Evolutionary conservation across 2,329 filamentous ascomycete species (phyloP), one percentile per base, ranked within the genome.

Genomic region (Fusarium falciforme): DNA sequence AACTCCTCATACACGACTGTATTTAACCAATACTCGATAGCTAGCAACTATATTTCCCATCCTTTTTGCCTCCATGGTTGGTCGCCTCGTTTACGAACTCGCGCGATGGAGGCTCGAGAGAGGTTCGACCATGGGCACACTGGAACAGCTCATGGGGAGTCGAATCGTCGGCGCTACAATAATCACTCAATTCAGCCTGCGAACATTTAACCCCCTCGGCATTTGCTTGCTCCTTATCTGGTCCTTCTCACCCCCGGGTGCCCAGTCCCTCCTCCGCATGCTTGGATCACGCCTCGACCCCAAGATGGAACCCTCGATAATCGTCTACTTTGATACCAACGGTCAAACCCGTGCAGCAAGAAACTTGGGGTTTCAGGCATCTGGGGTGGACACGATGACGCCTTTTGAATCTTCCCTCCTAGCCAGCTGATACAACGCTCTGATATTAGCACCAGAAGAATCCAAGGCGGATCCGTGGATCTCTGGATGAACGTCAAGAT

Each of bases 1-100:
- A 11, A 6, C 22, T 17, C 16, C 1, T 3, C 22, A 1, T 25
- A 4, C 12, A 0, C 22, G 7, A 25, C 1, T 20, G 11, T 42
- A 16, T 17, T 7, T 25, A 1, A 27, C 4, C 6, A 2, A 9
- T n/a, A n/a, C n/a, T n/a, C n/a, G n/a, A n/a, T n/a, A 47, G 42
- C 42, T 47, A 1, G 42, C 42, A 2, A 47, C 42, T 17, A 22
- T 47, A n/a, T 16, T 47, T 47, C 22, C 42, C 42, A 47, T 47
- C 20, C 42, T 47, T 1, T 47, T 47, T 25, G 42, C 42, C 4
- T 47, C 20, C 3, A 47, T 22, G 42, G 42, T 47, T 3, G 42
- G 42, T 8, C 42, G 42, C 0, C 42, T 47, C 25, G 20, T 25
- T 5, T 47, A 47, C 42, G 42, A 47, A 9, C 42, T 47, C 12